phyloP scores from a whole-genome alignment of 2,329 filamentous ascomycete genomes.

The Clathrospora elynae region DNA sequence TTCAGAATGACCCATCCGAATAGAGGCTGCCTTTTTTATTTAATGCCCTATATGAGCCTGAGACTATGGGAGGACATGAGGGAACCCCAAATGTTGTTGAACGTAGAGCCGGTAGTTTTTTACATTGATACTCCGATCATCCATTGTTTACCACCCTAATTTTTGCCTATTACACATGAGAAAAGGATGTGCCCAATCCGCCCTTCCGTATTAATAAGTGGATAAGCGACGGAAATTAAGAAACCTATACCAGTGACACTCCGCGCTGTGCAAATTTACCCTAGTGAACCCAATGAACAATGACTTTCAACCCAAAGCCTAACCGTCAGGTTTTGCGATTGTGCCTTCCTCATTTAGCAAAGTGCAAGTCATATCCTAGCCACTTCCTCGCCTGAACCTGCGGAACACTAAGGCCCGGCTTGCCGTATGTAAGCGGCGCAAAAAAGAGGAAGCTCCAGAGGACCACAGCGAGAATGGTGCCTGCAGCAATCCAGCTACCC shows the following conservation, averaged over 20 bases:
- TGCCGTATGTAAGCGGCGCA: slow-evolving; percentile 92
- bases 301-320: neutral
- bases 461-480: slow-evolving; percentile 69
- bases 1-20: too few species aligned
- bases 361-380: slow-evolving; percentile 96
- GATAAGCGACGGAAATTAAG: neutral
- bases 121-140: neutral
- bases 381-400: slow-evolving; percentile 86
- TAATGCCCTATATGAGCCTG: too few species aligned
- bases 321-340: neutral
- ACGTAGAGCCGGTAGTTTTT: too few species aligned
- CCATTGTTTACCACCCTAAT: slow-evolving; percentile 3
- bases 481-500: slow-evolving; percentile 77
- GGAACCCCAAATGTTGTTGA: too few species aligned
- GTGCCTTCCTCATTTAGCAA: slow-evolving; percentile 75
- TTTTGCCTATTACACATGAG: slow-evolving; percentile 9
- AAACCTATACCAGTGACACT: slow-evolving; percentile 7
- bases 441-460: slow-evolving; percentile 89
- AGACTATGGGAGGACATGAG: too few species aligned
- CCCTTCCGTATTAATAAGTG: neutral
- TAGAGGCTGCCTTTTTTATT: too few species aligned
- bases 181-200: neutral
- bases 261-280: slow-evolving; percentile 15
- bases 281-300: slow-evolving; percentile 8
- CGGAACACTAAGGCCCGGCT: slow-evolving; percentile 80